Conservation (phyloP, 768 basidiomycete genomes). For the Pulveroboletus ravenelii region DNA sequence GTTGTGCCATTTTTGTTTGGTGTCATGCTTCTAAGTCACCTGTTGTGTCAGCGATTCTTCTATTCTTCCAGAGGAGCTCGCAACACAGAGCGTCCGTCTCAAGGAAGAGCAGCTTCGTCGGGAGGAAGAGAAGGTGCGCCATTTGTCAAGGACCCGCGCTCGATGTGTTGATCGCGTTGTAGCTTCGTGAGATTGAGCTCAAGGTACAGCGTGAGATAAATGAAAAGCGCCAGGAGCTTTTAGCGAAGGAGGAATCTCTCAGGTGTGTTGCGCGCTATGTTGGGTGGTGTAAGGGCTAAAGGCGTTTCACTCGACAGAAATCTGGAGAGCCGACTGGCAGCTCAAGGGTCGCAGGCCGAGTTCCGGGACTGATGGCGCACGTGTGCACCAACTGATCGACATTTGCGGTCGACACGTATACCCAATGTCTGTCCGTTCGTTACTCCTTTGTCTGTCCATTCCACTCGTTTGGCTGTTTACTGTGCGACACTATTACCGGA, state of each 20-base stretch:
- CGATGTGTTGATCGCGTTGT: conserved; percentile 13
- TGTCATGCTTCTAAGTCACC: conserved; percentile 22
- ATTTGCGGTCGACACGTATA: conserved; percentile 30
- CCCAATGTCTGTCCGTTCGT: conserved; percentile 32
- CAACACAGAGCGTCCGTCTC: conserved; percentile 92
- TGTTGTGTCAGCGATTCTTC: conserved; percentile 63
- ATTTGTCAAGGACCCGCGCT: background rate
- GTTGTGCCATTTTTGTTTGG: background rate
- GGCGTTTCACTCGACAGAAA: conserved; percentile 46
- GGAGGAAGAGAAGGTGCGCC: conserved; percentile 87
- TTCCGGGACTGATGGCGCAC: conserved; percentile 57
- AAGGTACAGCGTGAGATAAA: conserved; percentile 98
- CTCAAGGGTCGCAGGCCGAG: conserved; percentile 78
- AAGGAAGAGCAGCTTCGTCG: conserved; percentile 98
- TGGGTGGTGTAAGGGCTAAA: background rate
- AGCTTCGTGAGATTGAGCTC: conserved; percentile 96
- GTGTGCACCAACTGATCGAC: conserved; percentile 21
- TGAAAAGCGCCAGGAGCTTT: conserved; percentile 92
- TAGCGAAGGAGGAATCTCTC: conserved; percentile 94
- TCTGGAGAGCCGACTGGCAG: conserved; percentile 85
- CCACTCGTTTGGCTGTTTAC: conserved; percentile 32
- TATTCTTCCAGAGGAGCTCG: conserved; percentile 93
- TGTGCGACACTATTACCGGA: conserved; percentile 33
- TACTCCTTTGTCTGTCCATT: conserved; percentile 34
- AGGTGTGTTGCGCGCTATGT: conserved; percentile 43